Conservation (phyloP, 805 yeast genomes). For the Pichia phayaonensis region DNA sequence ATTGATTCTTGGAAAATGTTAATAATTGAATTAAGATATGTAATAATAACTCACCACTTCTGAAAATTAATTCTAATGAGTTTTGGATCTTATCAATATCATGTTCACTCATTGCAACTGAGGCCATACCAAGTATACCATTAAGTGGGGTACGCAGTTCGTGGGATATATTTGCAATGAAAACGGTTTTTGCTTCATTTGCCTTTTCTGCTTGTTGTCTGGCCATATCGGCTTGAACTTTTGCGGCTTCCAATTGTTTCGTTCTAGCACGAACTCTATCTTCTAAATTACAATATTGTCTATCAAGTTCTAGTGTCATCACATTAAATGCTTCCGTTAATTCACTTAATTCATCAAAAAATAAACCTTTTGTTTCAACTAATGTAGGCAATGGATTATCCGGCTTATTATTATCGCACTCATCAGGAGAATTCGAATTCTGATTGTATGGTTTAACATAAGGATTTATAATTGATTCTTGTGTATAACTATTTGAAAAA, state of each 20-base stretch:
- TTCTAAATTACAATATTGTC: constrained; percentile 78
- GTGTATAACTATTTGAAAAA: constrained; percentile 6
- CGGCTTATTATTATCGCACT: neutral
- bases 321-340: constrained; percentile 82
- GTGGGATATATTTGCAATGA: constrained; percentile 87
- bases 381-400: constrained; percentile 17
- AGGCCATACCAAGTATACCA: constrained; percentile 94
- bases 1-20: constrained; percentile 87
- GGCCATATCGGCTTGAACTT: constrained; percentile 56
- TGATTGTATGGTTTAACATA: neutral
- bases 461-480: neutral
- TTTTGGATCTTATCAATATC: constrained; percentile 62
- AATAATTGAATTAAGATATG: constrained; percentile 86
- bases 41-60: constrained; percentile 84
- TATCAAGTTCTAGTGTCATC: constrained; percentile 82
- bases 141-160: constrained; percentile 93
- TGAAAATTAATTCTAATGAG: constrained; percentile 71
- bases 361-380: constrained; percentile 31
- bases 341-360: constrained; percentile 82
- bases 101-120: constrained; percentile 83
- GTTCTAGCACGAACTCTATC: constrained; percentile 85
- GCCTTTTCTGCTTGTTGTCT: constrained; percentile 61
- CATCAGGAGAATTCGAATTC: too few species aligned
- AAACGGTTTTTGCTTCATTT: constrained; percentile 92
- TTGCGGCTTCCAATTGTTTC: constrained; percentile 79